Evolutionary conservation across 768 basidiomycete genomes (phyloP).

Genomic region (Lepiota brunneoincarnata): DNA sequence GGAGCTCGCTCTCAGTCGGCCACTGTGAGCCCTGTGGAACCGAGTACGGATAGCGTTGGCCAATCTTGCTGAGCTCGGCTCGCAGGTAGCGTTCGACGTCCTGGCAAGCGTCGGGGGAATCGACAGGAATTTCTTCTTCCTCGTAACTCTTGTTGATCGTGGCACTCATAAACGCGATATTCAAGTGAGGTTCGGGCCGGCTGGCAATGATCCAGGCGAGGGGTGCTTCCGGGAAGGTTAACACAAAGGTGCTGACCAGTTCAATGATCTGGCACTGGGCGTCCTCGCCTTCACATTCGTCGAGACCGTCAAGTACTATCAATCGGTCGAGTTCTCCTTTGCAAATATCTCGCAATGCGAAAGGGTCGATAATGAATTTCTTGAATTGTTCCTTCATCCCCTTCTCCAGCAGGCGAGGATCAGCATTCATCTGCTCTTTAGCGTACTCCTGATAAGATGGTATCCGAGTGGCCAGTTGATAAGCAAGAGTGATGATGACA

Average conservation of each 20-base stretch:
- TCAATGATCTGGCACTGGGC: background rate
- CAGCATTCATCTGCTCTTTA: background rate
- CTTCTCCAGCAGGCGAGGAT: constrained; percentile 3
- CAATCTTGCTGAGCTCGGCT: background rate
- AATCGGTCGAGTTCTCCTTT: background rate
- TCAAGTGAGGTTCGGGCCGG: constrained; percentile 1
- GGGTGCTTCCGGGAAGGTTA: background rate
- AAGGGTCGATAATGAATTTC: background rate
- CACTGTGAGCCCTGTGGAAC: background rate
- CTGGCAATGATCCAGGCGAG: background rate
- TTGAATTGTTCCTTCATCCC: background rate
- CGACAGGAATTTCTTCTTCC: background rate
- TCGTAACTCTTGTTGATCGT: background rate
- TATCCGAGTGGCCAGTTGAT: background rate
- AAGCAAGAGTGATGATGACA: background rate
- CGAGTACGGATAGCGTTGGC: background rate
- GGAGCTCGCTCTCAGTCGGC: background rate
- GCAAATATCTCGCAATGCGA: background rate
- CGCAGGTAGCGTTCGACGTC: background rate
- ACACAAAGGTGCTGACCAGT: background rate
- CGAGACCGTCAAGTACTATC: background rate
- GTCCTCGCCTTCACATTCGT: background rate
- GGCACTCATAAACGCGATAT: background rate
- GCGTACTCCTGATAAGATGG: background rate
- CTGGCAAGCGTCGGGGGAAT: background rate